Conservation (phyloP, 2,329 filamentous ascomycete genomes). For the Beauveria sp. region DNA sequence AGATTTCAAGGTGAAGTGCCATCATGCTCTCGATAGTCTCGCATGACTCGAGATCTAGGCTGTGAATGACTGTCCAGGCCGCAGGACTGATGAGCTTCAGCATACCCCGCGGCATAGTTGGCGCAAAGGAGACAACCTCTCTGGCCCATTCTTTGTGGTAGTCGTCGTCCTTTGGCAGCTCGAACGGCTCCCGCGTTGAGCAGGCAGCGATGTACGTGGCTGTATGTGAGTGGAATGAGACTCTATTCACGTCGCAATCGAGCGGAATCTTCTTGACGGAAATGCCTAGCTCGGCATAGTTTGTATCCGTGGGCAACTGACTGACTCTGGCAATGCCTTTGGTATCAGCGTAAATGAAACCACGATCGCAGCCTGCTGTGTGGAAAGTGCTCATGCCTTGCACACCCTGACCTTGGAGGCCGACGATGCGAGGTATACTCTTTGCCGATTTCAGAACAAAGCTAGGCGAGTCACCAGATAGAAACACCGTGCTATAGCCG, state of each 20-base stretch:
- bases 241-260: conserved; percentile 59
- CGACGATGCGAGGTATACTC: conserved; percentile 66
- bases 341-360: conserved; percentile 75
- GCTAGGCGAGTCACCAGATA: conserved; percentile 70
- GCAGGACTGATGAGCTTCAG: conserved; percentile 72
- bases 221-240: conserved; percentile 70
- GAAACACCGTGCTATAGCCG: conserved; percentile 74
- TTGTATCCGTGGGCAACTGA: conserved; percentile 58
- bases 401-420: conserved; percentile 60
- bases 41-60: conserved; percentile 60
- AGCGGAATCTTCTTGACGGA: conserved; percentile 65
- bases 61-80: conserved; percentile 73
- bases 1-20: conserved; percentile 78
- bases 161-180: conserved; percentile 79
- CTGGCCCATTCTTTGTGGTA: conserved; percentile 73
- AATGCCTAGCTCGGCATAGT: conserved; percentile 69
- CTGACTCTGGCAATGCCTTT: conserved; percentile 67
- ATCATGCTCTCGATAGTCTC: conserved; percentile 78
- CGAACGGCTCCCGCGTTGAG: conserved; percentile 61
- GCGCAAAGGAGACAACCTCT: conserved; percentile 58
- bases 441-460: conserved; percentile 79
- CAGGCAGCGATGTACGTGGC: conserved; percentile 72
- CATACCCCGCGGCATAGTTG: conserved; percentile 61
- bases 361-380: conserved; percentile 66
- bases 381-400: conserved; percentile 69